These are phyloP conservation scores for Cordyceps militaris DNA, from an alignment of 2,329 filamentous ascomycete genomes.

Conservation along the genomic window DNA sequence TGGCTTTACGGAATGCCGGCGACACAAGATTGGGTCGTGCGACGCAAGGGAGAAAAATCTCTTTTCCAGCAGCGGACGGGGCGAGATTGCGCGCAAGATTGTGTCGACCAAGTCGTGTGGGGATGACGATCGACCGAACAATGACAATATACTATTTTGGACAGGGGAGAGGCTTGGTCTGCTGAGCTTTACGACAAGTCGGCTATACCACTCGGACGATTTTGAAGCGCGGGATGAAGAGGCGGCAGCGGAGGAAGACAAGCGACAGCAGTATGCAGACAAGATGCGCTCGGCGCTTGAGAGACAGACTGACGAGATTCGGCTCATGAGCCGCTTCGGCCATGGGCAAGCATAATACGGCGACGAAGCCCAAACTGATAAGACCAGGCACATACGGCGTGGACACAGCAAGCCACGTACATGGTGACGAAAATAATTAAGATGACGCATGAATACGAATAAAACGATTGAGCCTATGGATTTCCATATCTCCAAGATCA, in stretches of 20 bases:
- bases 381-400: not conserved
- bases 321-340: slow-evolving; percentile 57
- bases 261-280: slow-evolving; percentile 56
- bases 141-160: slow-evolving; percentile 75
- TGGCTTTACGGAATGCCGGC: slow-evolving; percentile 55
- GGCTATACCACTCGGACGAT: slow-evolving; percentile 42
- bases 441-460: slow-evolving; percentile 3
- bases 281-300: slow-evolving; percentile 70
- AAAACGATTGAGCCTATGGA: not conserved
- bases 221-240: slow-evolving; percentile 43
- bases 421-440: slow-evolving; percentile 9
- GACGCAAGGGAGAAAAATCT: slow-evolving; percentile 41
- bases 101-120: slow-evolving; percentile 48
- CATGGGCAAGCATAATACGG: slow-evolving; percentile 16
- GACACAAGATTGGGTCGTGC: slow-evolving; percentile 48
- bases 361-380: not conserved
- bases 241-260: slow-evolving; percentile 43
- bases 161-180: slow-evolving; percentile 79
- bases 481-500: not conserved
- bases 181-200: slow-evolving; percentile 51
- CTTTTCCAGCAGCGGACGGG: slow-evolving; percentile 46
- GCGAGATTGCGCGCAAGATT: slow-evolving; percentile 76
- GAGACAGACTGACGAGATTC: slow-evolving; percentile 70
- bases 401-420: not conserved
- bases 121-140: slow-evolving; percentile 32